Base-by-base conservation (phyloP, 2,329 filamentous ascomycete genomes). In the Lachnellula occidentalis region DNA sequence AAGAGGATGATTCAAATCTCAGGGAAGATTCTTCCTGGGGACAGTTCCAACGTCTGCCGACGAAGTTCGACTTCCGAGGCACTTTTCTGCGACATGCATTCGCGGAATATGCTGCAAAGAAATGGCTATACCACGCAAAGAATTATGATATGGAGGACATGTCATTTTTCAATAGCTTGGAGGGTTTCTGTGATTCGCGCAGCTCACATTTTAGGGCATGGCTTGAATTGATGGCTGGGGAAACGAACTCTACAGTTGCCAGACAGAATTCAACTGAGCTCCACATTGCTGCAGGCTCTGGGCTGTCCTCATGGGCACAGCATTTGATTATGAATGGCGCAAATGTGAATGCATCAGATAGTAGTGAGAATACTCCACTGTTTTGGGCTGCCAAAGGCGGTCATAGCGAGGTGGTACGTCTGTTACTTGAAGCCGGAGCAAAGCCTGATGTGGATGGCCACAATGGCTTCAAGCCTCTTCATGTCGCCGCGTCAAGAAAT, bases 361-460 rank as follows among this genome's bases (percentile, higher is more conserved):
- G 39, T 1, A 3, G 48, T n/a, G 70, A 71, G 2, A 48, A 58
- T 2, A 69, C 54, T n/a, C 68, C 72, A 5, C 50, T 74, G 1
- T 68, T 74, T 46, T 2, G 51, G 14, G 71, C 71, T 4, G 68
- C 69, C 4, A 50, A 6, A 3, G 58, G 55, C 4, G 70, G 70
- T 34, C 63, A 68, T 45, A 45, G 53, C 5, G 59, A 58, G 11
- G 64, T 61, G 19, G 59, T 70, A 3, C 50, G 45, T 12, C 51
- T 59, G 1, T 59, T 74, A 5, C 51, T 75, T 7, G 55, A 66
- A 12, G 69, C 69, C 9, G 72, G 72, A 4, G 68, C 69, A 2
- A 53, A 69, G 39, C 66, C 71, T 0, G 50, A 71, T 6, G 63
- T 65, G 0, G 14, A 49, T 1, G 59, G 68, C 1, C 49, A 43